Conservation (phyloP, 2,329 filamentous ascomycete species). For the Ophiostoma australiae region DNA sequence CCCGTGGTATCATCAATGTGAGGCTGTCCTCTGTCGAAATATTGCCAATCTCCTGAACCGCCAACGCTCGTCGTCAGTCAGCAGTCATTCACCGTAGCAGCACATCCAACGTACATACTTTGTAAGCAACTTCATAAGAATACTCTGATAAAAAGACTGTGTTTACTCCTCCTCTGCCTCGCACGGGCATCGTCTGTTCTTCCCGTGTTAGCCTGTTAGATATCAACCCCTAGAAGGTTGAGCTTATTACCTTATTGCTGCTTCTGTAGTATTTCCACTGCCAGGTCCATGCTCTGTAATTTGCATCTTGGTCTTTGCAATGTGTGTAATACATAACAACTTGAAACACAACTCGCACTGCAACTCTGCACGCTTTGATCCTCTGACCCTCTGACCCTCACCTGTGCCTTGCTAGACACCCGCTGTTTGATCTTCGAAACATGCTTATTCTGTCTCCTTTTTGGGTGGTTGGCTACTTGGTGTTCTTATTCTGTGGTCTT, state of each 20-base stretch:
- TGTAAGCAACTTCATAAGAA: no score
- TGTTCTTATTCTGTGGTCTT: neutral
- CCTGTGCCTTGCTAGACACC: neutral
- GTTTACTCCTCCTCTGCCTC: neutral
- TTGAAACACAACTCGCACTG: neutral
- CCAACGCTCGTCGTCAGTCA: neutral
- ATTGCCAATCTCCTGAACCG: conserved; percentile 4
- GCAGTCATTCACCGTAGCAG: neutral
- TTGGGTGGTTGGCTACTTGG: neutral
- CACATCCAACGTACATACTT: no score
- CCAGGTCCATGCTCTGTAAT: neutral
- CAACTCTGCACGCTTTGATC: neutral
- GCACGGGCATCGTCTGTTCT: conserved; percentile 1
- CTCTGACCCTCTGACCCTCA: no score
- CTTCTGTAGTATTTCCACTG: neutral
- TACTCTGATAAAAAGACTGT: no score
- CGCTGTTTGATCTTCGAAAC: conserved; percentile 11
- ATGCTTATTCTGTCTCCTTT: neutral
- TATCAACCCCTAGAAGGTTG: neutral
- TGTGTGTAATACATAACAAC: no score
- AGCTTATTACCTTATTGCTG: neutral
- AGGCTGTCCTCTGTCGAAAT: neutral
- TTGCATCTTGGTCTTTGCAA: neutral
- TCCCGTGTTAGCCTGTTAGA: neutral
- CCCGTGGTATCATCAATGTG: neutral